Evolutionary conservation across 345 rosid genomes (phyloP).

Genomic region (Hevea brasiliensis): DNA sequence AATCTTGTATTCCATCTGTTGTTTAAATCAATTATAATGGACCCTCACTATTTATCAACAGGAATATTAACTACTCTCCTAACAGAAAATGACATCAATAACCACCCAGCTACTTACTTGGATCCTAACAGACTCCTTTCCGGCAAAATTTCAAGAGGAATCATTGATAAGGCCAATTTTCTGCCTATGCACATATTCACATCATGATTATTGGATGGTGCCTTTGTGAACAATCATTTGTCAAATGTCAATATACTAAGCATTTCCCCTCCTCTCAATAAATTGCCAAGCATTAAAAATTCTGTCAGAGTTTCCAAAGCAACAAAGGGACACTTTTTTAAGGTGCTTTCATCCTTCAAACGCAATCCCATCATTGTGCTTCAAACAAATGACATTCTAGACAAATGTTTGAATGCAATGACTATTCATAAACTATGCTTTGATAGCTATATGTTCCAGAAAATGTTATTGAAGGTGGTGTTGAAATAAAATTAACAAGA

Average conservation of each 20-base stretch:
- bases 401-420: slow-evolving; percentile 1
- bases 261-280: background rate
- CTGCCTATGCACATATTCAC: too few species aligned
- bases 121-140: too few species aligned
- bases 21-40: too few species aligned
- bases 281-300: background rate
- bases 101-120: too few species aligned
- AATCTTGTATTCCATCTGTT: too few species aligned
- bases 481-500: background rate
- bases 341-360: background rate
- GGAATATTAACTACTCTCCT: too few species aligned
- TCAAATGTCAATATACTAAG: background rate
- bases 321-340: background rate
- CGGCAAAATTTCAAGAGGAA: too few species aligned
- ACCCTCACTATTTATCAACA: too few species aligned
- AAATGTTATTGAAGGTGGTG: background rate
- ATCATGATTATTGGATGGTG: too few species aligned
- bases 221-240: too few species aligned
- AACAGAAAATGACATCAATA: too few species aligned
- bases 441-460: background rate
- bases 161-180: too few species aligned
- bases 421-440: background rate
- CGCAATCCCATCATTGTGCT: background rate
- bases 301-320: background rate
- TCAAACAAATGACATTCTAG: background rate